These are phyloP conservation scores for Paecilomyces sp. DNA, from an alignment of 2,329 filamentous ascomycete species.

Conservation along the genomic window DNA sequence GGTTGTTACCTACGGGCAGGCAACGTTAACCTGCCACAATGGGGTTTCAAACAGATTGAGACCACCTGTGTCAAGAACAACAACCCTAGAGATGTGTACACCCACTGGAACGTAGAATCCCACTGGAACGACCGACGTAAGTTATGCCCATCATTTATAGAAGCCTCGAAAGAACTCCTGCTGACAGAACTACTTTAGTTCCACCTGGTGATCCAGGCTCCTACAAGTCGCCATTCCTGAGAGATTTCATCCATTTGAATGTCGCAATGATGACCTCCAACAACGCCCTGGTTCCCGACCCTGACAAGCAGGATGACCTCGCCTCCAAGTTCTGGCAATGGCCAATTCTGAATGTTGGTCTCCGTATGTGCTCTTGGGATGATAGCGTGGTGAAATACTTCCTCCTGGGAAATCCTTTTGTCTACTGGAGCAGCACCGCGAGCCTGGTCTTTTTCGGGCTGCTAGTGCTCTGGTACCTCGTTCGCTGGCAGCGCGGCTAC, in stretches of 20 bases:
- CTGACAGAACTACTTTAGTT: conserved; percentile 44
- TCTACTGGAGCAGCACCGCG: conserved; percentile 90
- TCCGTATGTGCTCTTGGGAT: conserved; percentile 98
- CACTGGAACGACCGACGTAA: conserved; percentile 89
- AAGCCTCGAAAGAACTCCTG: neutral
- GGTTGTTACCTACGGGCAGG: conserved; percentile 93
- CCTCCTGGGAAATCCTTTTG: conserved; percentile 88
- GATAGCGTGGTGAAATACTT: conserved; percentile 96
- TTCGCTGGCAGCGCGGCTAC: conserved; percentile 96
- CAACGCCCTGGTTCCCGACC: conserved; percentile 94
- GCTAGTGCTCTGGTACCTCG: conserved; percentile 72
- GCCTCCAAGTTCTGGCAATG: conserved; percentile 98
- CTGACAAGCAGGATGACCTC: conserved; percentile 97
- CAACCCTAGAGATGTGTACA: conserved; percentile 86
- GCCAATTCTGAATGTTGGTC: conserved; percentile 89
- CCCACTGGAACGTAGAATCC: conserved; percentile 97
- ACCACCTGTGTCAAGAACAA: conserved; percentile 91
- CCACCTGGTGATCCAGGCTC: conserved; percentile 81
- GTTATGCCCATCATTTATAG: conserved; percentile 26
- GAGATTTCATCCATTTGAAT: conserved; percentile 96
- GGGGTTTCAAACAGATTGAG: conserved; percentile 99
- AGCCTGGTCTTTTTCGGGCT: conserved; percentile 66
- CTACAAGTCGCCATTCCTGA: conserved; percentile 94
- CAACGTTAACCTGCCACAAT: conserved; percentile 93
- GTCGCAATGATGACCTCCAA: conserved; percentile 99